Evolutionary conservation across 2,329 filamentous ascomycete species (phyloP).

Genomic region (Orbilia ellipsospora): DNA sequence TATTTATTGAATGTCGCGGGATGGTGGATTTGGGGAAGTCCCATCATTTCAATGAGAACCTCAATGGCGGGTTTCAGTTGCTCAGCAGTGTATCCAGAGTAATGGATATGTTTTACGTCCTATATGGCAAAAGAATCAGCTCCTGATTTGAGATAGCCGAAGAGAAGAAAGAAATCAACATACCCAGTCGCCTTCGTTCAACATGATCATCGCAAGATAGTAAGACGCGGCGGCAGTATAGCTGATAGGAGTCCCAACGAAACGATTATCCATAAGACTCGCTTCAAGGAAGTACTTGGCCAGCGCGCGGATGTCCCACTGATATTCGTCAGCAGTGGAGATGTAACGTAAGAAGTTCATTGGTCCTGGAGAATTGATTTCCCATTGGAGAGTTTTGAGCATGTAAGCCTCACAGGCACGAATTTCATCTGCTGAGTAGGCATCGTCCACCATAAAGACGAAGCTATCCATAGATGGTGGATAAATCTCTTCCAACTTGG

Average conservation of each 20-base stretch:
- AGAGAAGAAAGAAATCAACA: conserved; percentile 60
- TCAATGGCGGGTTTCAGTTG: conserved; percentile 82
- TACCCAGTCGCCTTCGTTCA: conserved; percentile 95
- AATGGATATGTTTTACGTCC: conserved; percentile 86
- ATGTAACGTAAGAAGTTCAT: conserved; percentile 98
- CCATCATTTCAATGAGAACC: conserved; percentile 88
- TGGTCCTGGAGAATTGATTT: conserved; percentile 96
- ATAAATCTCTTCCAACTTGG: conserved; percentile 99
- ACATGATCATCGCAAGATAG: conserved; percentile 86
- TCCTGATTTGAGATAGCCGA: conserved; percentile 9
- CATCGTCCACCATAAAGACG: conserved; percentile 96
- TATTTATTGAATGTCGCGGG: conserved; percentile 92
- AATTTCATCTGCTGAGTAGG: conserved; percentile 89
- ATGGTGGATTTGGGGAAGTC: conserved; percentile 83
- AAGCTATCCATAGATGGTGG: conserved; percentile 92
- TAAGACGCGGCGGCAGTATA: conserved; percentile 91
- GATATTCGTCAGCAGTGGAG: conserved; percentile 98
- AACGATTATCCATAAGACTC: conserved; percentile 97
- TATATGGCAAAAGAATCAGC: conserved; percentile 61
- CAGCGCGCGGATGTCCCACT: conserved; percentile 91
- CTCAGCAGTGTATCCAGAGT: conserved; percentile 88
- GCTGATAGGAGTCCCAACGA: conserved; percentile 89
- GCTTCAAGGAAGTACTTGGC: conserved; percentile 98
- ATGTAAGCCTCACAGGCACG: conserved; percentile 92
- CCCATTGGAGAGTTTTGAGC: conserved; percentile 94